Conservation (phyloP, 2,329 filamentous ascomycete species). For the Aspergillus felis region DNA sequence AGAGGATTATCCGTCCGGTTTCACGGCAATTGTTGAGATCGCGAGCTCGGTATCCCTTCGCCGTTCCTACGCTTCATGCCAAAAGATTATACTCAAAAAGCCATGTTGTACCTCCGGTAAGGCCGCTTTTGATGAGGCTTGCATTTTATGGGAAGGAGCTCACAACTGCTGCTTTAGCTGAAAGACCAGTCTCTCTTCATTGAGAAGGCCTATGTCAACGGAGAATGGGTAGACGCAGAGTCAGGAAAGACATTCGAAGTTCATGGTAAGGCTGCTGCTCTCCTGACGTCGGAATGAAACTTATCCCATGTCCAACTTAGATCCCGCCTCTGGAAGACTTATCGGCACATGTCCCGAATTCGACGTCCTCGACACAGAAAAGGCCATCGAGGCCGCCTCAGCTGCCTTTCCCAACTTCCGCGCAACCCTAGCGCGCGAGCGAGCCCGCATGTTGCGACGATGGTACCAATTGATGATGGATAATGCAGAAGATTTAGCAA, state of each 20-base stretch:
- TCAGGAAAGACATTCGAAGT: slow-evolving; percentile 93
- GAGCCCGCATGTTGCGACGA: slow-evolving; percentile 58
- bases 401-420: slow-evolving; percentile 63
- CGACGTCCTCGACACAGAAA: slow-evolving; percentile 69
- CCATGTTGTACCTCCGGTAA: slow-evolving; percentile 39
- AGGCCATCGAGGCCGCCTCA: slow-evolving; percentile 78
- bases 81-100: slow-evolving; percentile 41
- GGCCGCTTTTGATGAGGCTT: slow-evolving; percentile 3
- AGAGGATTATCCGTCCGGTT: slow-evolving; percentile 33
- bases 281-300: not conserved
- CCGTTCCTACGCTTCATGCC: slow-evolving; percentile 29
- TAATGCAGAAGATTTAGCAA: slow-evolving; percentile 62
- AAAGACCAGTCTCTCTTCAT: slow-evolving; percentile 80
- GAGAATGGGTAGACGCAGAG: slow-evolving; percentile 80
- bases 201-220: slow-evolving; percentile 81
- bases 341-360: slow-evolving; percentile 84
- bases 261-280: slow-evolving; percentile 48
- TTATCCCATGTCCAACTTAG: slow-evolving; percentile 39
- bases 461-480: slow-evolving; percentile 66
- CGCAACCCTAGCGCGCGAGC: slow-evolving; percentile 58
- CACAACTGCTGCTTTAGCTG: slow-evolving; percentile 49
- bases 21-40: slow-evolving; percentile 34
- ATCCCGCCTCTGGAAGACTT: slow-evolving; percentile 75
- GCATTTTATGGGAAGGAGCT: not conserved
- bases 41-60: slow-evolving; percentile 32